Conservation (phyloP, 805 yeast species). For the Candida cerambycidarum region DNA sequence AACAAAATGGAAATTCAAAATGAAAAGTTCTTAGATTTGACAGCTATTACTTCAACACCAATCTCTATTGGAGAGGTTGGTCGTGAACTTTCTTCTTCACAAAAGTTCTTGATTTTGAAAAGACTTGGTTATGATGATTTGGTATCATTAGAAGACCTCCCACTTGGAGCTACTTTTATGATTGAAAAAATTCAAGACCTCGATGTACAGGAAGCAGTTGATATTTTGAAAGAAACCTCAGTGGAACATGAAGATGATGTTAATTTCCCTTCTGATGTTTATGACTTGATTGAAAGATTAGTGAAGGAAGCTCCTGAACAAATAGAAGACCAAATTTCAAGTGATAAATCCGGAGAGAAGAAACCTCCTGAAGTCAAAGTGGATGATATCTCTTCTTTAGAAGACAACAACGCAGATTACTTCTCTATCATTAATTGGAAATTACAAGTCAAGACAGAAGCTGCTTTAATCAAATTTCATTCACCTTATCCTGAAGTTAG, state of each 20-base stretch:
- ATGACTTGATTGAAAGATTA: conserved; percentile 23
- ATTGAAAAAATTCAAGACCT: conserved; percentile 29
- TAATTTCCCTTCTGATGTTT: conserved; percentile 32
- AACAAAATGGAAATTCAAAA: neutral
- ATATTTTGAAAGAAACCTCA: conserved; percentile 27
- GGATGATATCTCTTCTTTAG: conserved; percentile 21
- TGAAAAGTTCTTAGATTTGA: conserved; percentile 10
- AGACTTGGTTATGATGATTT: conserved; percentile 27
- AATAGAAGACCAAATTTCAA: neutral
- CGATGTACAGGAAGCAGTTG: conserved; percentile 22
- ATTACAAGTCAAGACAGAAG: conserved; percentile 39
- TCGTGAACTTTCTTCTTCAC: conserved; percentile 21
- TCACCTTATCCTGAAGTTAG: conserved; percentile 66
- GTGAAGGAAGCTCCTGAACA: conserved; percentile 11
- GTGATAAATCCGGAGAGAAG: conserved; percentile 9
- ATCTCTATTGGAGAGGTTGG: conserved; percentile 26
- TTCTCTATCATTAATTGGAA: conserved; percentile 26
- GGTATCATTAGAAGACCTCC: conserved; percentile 30
- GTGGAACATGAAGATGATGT: conserved; percentile 32
- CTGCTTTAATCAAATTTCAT: conserved; percentile 41
- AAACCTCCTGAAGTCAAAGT: conserved; percentile 1
- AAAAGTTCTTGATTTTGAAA: conserved; percentile 28
- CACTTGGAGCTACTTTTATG: conserved; percentile 28
- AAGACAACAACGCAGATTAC: conserved; percentile 24
- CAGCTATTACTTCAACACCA: conserved; percentile 24